phyloP scores from a whole-genome alignment of 1,284 basidiomycete species.

The Albatrellus sp. region DNA sequence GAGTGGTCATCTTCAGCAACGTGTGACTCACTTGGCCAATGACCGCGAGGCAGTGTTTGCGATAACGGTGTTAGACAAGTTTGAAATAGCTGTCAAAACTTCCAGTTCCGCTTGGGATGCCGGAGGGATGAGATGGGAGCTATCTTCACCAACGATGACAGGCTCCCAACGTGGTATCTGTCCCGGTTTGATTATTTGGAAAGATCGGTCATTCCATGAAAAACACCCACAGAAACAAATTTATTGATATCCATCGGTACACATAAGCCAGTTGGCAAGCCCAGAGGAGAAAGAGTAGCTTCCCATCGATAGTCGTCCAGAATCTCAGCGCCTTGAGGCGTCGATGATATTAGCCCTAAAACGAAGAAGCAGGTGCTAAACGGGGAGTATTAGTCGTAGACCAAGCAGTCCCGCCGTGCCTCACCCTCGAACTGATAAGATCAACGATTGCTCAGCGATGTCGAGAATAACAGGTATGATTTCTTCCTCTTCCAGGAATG shows the following conservation, averaged over 20 bases:
- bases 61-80: constrained; percentile 91
- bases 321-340: constrained; percentile 66
- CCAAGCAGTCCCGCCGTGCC: constrained; percentile 14
- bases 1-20: background rate
- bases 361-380: constrained; percentile 91
- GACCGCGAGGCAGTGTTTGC: constrained; percentile 87
- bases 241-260: constrained; percentile 74
- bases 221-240: constrained; percentile 62
- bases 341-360: constrained; percentile 72
- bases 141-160: constrained; percentile 28
- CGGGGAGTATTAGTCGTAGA: background rate
- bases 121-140: constrained; percentile 49
- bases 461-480: constrained; percentile 83
- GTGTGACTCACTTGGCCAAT: constrained; percentile 53
- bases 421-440: constrained; percentile 90
- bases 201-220: constrained; percentile 6
- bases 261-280: constrained; percentile 81
- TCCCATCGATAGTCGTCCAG: constrained; percentile 91
- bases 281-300: constrained; percentile 79
- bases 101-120: constrained; percentile 71
- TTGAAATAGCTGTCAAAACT: constrained; percentile 82
- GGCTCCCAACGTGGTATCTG: constrained; percentile 74
- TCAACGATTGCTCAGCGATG: constrained; percentile 81
- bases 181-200: background rate
- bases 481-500: constrained; percentile 90